Evolutionary conservation across 2,329 filamentous ascomycete species (phyloP).

Genomic region (Colletotrichum lentis): DNA sequence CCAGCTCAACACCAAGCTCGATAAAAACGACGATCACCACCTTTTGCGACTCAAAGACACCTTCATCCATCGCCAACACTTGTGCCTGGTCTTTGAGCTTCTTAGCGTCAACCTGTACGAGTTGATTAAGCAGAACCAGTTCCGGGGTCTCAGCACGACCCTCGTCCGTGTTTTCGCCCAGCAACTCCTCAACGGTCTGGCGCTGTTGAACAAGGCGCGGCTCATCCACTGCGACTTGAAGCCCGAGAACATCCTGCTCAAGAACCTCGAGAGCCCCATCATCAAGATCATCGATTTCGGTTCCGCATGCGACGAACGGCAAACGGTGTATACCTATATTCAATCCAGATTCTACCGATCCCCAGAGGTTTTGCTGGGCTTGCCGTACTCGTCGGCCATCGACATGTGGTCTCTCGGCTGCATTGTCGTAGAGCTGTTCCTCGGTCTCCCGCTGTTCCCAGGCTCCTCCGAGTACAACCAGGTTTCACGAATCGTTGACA

Average conservation of each 20-base stretch:
- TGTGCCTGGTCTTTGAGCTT: slow-evolving; percentile 95
- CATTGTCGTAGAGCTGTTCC: slow-evolving; percentile 96
- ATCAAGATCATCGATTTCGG: slow-evolving; percentile 99
- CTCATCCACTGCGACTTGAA: slow-evolving; percentile 98
- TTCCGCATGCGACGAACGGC: slow-evolving; percentile 95
- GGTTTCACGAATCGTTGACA: slow-evolving; percentile 95
- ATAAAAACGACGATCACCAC: slow-evolving; percentile 99
- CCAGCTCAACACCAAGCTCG: slow-evolving; percentile 95
- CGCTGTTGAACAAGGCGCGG: slow-evolving; percentile 92
- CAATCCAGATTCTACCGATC: slow-evolving; percentile 98
- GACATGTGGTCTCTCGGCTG: slow-evolving; percentile 99
- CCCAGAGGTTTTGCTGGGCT: slow-evolving; percentile 90
- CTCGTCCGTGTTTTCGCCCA: slow-evolving; percentile 97
- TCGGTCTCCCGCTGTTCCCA: slow-evolving; percentile 92
- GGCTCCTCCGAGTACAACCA: slow-evolving; percentile 99
- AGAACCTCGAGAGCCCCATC: slow-evolving; percentile 97
- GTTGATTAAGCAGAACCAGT: slow-evolving; percentile 99
- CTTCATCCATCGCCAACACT: slow-evolving; percentile 96
- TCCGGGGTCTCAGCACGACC: slow-evolving; percentile 95
- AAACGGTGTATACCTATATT: slow-evolving; percentile 99
- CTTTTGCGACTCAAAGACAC: slow-evolving; percentile 94
- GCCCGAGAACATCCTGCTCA: slow-evolving; percentile 95
- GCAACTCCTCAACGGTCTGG: slow-evolving; percentile 90
- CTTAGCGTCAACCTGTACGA: slow-evolving; percentile 98
- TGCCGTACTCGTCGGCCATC: slow-evolving; percentile 97